A percentile compares a stretch with the other conserved stretches of the same genome.
Evolutionary conservation across 176 grass and related monocot species (phyloP).

Genomic region (Microstegium vimineum): DNA sequence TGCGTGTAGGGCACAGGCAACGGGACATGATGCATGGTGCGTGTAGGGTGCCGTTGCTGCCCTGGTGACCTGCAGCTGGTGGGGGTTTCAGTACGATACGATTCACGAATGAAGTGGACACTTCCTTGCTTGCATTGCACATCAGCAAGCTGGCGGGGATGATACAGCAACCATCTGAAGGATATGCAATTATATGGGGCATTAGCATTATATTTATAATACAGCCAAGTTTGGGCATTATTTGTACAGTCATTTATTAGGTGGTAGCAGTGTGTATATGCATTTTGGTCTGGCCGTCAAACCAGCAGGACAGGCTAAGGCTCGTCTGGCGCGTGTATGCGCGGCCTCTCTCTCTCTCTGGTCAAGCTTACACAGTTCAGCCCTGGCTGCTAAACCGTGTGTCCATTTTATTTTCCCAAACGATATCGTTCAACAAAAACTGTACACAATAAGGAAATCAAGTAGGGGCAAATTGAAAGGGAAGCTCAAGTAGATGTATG

Average conservation of each 20-base stretch:
- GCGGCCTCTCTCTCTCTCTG: neutral
- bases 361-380: slow-evolving; percentile 52
- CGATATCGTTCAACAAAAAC: neutral
- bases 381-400: slow-evolving; percentile 43
- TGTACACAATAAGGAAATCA: slow-evolving; percentile 10
- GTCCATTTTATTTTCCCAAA: slow-evolving; percentile 5
- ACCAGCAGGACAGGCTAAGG: neutral
- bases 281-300: slow-evolving; percentile 7
- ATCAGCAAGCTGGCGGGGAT: neutral
- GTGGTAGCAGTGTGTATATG: neutral
- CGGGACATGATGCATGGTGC: too few relatives aligned
- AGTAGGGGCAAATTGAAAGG: too few relatives aligned
- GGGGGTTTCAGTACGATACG: neutral
- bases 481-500: too few relatives aligned
- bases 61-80: neutral
- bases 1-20: too few relatives aligned
- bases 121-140: slow-evolving; percentile 36
- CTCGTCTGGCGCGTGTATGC: neutral
- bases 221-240: neutral
- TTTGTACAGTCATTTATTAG: neutral
- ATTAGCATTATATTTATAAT: too few relatives aligned
- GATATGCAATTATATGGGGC: neutral
- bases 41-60: neutral
- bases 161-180: neutral
- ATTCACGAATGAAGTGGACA: slow-evolving; percentile 12